Conservation (phyloP, 306 rosid genomes). For the Pachyrhizus erosus region DNA sequence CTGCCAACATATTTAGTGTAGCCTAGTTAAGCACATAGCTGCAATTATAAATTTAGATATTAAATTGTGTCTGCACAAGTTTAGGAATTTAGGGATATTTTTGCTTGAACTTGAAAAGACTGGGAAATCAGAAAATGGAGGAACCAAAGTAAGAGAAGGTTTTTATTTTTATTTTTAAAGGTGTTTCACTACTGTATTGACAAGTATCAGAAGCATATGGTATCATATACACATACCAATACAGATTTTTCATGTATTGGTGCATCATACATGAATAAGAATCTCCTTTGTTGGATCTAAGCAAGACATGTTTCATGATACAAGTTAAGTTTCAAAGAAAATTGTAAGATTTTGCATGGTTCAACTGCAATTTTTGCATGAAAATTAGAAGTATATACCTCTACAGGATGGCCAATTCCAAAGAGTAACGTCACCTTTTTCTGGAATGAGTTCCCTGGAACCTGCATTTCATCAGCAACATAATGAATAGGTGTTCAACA, state of each 20-base stretch:
- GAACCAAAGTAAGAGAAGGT: not conserved
- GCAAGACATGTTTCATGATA: conserved; percentile 16
- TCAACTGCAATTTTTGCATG: conserved; percentile 6
- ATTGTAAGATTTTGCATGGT: conserved; percentile 7
- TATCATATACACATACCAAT: not conserved
- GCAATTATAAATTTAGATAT: conserved; percentile 7
- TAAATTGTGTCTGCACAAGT: not conserved
- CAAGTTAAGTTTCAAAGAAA: conserved; percentile 34
- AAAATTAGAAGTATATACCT: conserved; percentile 58
- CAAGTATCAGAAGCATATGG: too few species aligned
- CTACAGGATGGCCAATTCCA: conserved; percentile 83
- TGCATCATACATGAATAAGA: not conserved
- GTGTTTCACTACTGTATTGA: too few species aligned
- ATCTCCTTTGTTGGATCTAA: conserved; percentile 3
- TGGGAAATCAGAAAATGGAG: not conserved
- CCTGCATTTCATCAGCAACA: conserved; percentile 60
- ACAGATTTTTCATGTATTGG: not conserved
- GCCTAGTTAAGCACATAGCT: conserved; percentile 17
- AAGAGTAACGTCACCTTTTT: conserved; percentile 83
- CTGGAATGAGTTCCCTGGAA: conserved; percentile 96
- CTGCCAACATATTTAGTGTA: conserved; percentile 45
- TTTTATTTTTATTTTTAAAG: too few species aligned
- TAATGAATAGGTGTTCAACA: conserved; percentile 24
- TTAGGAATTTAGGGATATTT: not conserved
- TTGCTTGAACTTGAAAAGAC: conserved; percentile 1